Evolutionary conservation across 768 basidiomycete species (phyloP), one percentile per base, ranked within the genome.

Genomic region (Mycena latifolia): DNA sequence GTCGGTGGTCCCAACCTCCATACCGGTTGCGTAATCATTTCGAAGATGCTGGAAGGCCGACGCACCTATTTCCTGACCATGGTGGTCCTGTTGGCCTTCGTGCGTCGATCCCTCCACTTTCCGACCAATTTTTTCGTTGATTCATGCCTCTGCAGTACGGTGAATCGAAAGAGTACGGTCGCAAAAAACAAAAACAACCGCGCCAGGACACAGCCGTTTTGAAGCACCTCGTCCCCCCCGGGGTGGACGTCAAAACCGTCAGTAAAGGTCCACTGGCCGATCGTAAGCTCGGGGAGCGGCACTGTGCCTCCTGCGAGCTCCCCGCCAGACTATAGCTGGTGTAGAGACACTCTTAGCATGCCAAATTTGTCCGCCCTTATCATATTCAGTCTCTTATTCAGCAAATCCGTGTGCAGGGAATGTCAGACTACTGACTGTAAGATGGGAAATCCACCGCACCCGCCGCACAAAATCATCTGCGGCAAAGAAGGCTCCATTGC

Each of bases 401-500:
- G n/a, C n/a, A n/a, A n/a, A n/a, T n/a, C n/a, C n/a, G n/a, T n/a
- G 33, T 18, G 22, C 41, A 70, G 66, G 31, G 28, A 55, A 48
- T 71, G 70, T 45, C 63, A 71, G 50, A 28, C 46, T 1, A n/a
- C 55, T 2, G 70, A 71, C 33, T 71, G 70, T 67, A 69, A 66
- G 27, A 56, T 48, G 4, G 63, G 67, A 10, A n/a, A n/a, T n/a
- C n/a, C n/a, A n/a, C n/a, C n/a, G n/a, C 45, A 28, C 3, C 70
- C 61, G 2, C 61, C 70, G 24, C 70, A 71, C 61, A 71, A 66
- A 31, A 66, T 51, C 6, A 66, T 66, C 45, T 71, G 70, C 27
- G 70, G 70, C 3, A 69, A 71, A 41, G 39, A 52, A 24, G 54
- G 43, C 35, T 64, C 70, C 7, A 28, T 69, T n/a, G 39, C 35